These are phyloP conservation scores for Penicillium paneum DNA, from an alignment of 2,329 filamentous ascomycete genomes.

Conservation along the genomic window DNA sequence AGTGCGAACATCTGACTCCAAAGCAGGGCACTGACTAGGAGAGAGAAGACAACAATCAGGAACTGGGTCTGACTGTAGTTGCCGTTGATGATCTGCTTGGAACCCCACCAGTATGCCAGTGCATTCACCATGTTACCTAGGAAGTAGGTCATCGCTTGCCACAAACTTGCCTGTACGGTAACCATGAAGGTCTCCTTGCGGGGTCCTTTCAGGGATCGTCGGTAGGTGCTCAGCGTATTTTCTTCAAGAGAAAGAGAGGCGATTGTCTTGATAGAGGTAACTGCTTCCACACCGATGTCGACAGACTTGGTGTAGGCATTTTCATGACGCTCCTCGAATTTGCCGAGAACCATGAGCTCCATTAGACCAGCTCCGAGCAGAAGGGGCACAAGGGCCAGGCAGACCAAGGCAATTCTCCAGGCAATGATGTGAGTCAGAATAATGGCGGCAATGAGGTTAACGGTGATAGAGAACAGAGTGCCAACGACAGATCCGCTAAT, in stretches of 20 bases:
- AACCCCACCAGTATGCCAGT: conserved; percentile 77
- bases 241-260: conserved; percentile 52
- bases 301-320: conserved; percentile 52
- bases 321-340: conserved; percentile 55
- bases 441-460: conserved; percentile 67
- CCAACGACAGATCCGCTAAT: conserved; percentile 70
- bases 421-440: conserved; percentile 67
- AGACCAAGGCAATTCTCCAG: conserved; percentile 74
- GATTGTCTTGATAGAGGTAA: conserved; percentile 52
- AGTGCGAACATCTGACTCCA: conserved; percentile 73
- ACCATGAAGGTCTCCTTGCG: conserved; percentile 50
- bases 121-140: conserved; percentile 67
- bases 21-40: conserved; percentile 69
- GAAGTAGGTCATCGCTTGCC: conserved; percentile 46
- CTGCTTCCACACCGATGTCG: conserved; percentile 52
- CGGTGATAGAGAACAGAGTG: conserved; percentile 63
- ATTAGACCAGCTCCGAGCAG: conserved; percentile 67
- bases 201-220: conserved; percentile 46
- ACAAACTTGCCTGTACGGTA: conserved; percentile 47
- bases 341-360: conserved; percentile 60
- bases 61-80: conserved; percentile 66
- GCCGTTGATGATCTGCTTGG: conserved; percentile 65
- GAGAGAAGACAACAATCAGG: conserved; percentile 68
- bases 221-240: conserved; percentile 47
- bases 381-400: conserved; percentile 65